Conservation (phyloP, 2,329 filamentous ascomycete species). For the Arthrobotrys megalospora region DNA sequence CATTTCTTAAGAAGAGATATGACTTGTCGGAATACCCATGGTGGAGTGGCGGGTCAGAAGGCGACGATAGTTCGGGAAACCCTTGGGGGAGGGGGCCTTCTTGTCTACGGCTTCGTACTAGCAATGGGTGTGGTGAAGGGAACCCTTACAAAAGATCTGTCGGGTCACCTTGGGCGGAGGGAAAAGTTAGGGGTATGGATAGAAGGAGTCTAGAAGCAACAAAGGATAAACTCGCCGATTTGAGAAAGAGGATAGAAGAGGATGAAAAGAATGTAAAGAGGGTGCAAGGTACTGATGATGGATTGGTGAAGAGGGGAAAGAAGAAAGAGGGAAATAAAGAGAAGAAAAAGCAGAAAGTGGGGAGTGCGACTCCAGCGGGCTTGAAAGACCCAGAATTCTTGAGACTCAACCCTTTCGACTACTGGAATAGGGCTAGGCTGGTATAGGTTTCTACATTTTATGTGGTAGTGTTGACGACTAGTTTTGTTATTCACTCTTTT, state of each 20-base stretch:
- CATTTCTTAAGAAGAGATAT: not conserved
- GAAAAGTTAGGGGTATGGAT: not conserved
- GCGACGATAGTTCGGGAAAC: not conserved
- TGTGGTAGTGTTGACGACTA: no score
- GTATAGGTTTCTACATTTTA: no score
- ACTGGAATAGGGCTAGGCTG: no score
- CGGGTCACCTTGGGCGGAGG: not conserved
- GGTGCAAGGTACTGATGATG: not conserved
- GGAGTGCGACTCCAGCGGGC: no score
- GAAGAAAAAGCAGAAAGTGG: not conserved
- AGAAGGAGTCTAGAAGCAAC: not conserved
- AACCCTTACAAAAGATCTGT: not conserved
- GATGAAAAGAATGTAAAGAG: not conserved
- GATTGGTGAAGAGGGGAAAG: not conserved
- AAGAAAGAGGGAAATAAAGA: not conserved
- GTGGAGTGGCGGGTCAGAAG: conserved; percentile 8
- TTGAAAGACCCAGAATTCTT: no score
- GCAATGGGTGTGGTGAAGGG: not conserved
- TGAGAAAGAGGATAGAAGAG: not conserved
- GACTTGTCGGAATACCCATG: not conserved
- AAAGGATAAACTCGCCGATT: not conserved
- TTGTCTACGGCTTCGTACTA: not conserved
- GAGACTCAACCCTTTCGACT: no score
- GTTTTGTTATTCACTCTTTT: no score
- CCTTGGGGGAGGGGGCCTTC: not conserved